Base-by-base conservation (phyloP, 1,284 basidiomycete species). In the Xerocomus amazonicus region DNA sequence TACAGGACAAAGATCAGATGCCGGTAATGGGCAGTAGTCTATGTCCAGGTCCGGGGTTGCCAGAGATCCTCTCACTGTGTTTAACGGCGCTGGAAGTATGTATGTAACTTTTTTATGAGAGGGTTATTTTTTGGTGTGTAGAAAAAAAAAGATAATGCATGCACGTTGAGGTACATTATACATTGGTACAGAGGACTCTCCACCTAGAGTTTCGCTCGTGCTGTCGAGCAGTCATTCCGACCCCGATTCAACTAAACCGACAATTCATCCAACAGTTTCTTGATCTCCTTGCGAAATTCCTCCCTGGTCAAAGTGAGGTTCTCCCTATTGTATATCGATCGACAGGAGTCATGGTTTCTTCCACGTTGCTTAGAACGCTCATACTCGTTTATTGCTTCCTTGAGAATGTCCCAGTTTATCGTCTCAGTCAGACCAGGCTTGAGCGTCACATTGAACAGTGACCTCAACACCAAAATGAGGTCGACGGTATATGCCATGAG, bases 1-100 rank as follows among this genome's bases (percentile, higher is more conserved):
- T 23, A 23, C 19, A n/a, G 71, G 81, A 84, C 47, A 81, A 84
- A 66, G 81, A 83, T 57, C 76, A 77, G 49, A 49, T 69, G 42
- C 51, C 59, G 34, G 16, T 19, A 36, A 35, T 31, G 33, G 26
- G 7, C 56, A 56, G 59, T 58, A 48, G 12, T 14, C 28, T 23
- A 23, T 23, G 19, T 19, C n/a, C 16, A 36, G 35, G 35, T 31
- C 6, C 19, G 19, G 19, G 19, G 4, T 4, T 23, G 19, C 19
- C 19, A 23, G 19, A 4, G 19, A 4, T 23, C 4, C 4, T 23
- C 19, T 23, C 19, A 2, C 19, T 23, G 19, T 23, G 19, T 23
- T 23, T 12, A 12, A 31, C 12, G 3, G 12, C 12, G 6, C 29
- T 8, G 29, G 12, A 31, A 7, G 29, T 31, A 12, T 31, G 12